These are phyloP conservation scores for Volvariella surrecta DNA, from an alignment of 1,284 basidiomycete genomes.

Conservation along the genomic window DNA sequence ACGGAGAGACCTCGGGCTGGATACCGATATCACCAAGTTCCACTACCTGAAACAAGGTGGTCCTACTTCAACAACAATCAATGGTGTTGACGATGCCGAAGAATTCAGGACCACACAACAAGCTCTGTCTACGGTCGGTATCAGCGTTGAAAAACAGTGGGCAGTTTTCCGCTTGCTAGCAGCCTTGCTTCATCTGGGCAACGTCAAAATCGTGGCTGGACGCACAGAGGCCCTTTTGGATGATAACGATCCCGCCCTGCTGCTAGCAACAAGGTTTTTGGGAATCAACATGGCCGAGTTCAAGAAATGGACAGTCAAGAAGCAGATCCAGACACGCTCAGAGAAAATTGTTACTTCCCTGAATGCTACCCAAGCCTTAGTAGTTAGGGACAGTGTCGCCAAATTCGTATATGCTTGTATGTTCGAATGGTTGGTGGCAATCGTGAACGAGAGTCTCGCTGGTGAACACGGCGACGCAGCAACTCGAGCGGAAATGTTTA, in stretches of 20 bases:
- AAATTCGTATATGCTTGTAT: slow-evolving; percentile 99
- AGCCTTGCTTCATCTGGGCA: slow-evolving; percentile 92
- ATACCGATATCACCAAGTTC: slow-evolving; percentile 82
- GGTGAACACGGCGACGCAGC: slow-evolving; percentile 86
- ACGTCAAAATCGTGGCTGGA: slow-evolving; percentile 81
- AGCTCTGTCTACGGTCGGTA: slow-evolving; percentile 93
- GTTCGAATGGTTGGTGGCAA: slow-evolving; percentile 97
- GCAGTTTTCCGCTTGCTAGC: slow-evolving; percentile 94
- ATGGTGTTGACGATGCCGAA: slow-evolving; percentile 90
- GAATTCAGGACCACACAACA: slow-evolving; percentile 93
- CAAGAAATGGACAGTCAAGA: slow-evolving; percentile 99
- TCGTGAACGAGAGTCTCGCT: slow-evolving; percentile 93
- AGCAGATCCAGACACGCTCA: slow-evolving; percentile 89
- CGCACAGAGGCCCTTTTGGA: slow-evolving; percentile 83
- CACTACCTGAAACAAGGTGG: slow-evolving; percentile 94
- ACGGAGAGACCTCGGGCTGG: slow-evolving; percentile 89
- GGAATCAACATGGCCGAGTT: slow-evolving; percentile 92
- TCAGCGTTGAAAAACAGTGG: slow-evolving; percentile 97
- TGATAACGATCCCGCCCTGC: slow-evolving; percentile 78
- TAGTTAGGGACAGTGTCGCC: slow-evolving; percentile 93
- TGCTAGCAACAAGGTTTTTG: slow-evolving; percentile 81
- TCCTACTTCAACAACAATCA: slow-evolving; percentile 75
- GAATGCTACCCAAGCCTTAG: slow-evolving; percentile 86
- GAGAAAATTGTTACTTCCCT: slow-evolving; percentile 93
- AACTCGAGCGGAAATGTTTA: slow-evolving; percentile 90